Percentiles rank a stretch among this genome's conserved stretches.
These are phyloP conservation scores for Endocalyx cinctus DNA, from an alignment of 2,329 filamentous ascomycete genomes.

Conservation along the genomic window DNA sequence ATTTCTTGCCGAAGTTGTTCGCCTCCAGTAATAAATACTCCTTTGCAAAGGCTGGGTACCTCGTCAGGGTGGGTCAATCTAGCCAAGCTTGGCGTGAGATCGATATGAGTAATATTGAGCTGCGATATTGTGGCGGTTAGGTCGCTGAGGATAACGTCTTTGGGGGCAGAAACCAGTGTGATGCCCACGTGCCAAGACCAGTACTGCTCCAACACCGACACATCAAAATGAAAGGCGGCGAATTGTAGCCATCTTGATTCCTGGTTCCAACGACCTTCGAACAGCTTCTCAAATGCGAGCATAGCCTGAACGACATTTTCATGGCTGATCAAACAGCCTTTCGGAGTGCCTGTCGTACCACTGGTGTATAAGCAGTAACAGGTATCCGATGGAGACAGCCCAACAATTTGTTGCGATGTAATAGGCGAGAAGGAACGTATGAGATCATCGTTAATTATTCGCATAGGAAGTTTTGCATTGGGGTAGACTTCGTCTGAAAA, in stretches of 20 bases:
- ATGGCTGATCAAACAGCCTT: slow-evolving; percentile 84
- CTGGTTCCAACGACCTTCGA: slow-evolving; percentile 67
- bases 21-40: slow-evolving; percentile 90
- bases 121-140: slow-evolving; percentile 66
- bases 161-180: slow-evolving; percentile 73
- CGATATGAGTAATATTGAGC: slow-evolving; percentile 80
- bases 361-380: slow-evolving; percentile 87
- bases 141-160: slow-evolving; percentile 82
- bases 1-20: slow-evolving; percentile 88
- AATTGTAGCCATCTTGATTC: slow-evolving; percentile 85
- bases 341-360: slow-evolving; percentile 80
- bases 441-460: slow-evolving; percentile 30
- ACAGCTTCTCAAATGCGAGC: slow-evolving; percentile 77
- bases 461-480: slow-evolving; percentile 24
- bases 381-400: slow-evolving; percentile 47
- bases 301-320: slow-evolving; percentile 87
- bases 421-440: too few species aligned
- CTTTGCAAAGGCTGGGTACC: slow-evolving; percentile 71
- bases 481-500: slow-evolving; percentile 26
- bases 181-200: slow-evolving; percentile 95
- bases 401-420: too few species aligned
- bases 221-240: slow-evolving; percentile 91
- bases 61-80: slow-evolving; percentile 73
- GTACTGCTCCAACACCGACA: slow-evolving; percentile 88
- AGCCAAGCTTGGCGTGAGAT: slow-evolving; percentile 84